Base-by-base conservation (phyloP, 2,329 filamentous ascomycete species). In the Colletotrichum gigasporum region DNA sequence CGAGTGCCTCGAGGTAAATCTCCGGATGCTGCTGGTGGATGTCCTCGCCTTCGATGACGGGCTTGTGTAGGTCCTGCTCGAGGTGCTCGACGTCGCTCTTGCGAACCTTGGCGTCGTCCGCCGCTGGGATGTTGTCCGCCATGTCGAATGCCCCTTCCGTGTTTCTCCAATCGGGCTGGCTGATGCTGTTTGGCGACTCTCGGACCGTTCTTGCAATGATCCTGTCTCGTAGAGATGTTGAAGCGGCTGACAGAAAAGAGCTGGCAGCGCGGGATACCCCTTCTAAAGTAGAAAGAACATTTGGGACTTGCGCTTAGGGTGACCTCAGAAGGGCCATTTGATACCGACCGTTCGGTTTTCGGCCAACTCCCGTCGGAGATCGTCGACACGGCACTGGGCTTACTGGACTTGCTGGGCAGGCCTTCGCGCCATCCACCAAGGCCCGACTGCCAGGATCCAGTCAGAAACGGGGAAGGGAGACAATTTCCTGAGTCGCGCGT, bases 1-100 rank as follows among this genome's bases (percentile, higher is more conserved):
- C 70, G n/a, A 79, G 66, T 6, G 77, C 77, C 59, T 78, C 71
- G 14, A 68, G 56, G 59, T 79, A 79, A 5, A 79, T 73, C 24
- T 74, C 72, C 5, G 70, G 67, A 20, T 70, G 22, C 14, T 66
- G 59, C 26, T 72, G 69, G 14, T 70, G 63, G 50, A 74, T 67
- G 11, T 62, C 59, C 5, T 63, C 57, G 28, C 20, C 11, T 1
- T 52, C 39, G 14, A 64, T 34, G 2, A 44, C 52, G 2, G 69
- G 60, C 26, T 65, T 63, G 5, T 63, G 57, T 20, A 70, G 45
- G 32, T 67, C 62, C 18, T 57, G 61, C 37, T 71, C 69, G 9
- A 69, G 34, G 34, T 68, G 66, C 34, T 71, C 67, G 11, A 60
- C 63, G 24, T 67, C 58, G 41, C 61, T 66, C n/a, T 22, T 42